phyloP scores from a whole-genome alignment of 2,329 filamentous ascomycete species.

The Knoxdaviesia capensis region DNA sequence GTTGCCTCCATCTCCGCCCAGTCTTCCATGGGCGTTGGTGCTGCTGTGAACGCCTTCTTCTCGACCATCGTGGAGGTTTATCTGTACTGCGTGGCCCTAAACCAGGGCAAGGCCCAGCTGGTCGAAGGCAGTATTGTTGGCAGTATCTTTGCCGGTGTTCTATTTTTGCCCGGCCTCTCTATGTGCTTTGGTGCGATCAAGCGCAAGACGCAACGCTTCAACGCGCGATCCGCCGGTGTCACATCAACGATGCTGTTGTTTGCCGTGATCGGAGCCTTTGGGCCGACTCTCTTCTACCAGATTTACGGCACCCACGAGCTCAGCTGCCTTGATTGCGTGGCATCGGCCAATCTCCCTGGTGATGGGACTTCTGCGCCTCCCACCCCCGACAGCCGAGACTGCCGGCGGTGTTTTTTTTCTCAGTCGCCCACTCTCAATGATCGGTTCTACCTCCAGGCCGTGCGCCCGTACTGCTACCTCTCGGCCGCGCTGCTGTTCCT shows the following conservation, averaged over 20 bases:
- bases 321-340: constrained; percentile 51
- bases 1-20: constrained; percentile 97
- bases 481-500: constrained; percentile 71
- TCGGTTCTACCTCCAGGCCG: constrained; percentile 74
- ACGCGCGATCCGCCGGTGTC: constrained; percentile 85
- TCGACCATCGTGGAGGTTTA: constrained; percentile 96
- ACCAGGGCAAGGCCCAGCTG: constrained; percentile 76
- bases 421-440: constrained; percentile 71
- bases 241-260: constrained; percentile 97
- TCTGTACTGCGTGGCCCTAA: constrained; percentile 85
- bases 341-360: constrained; percentile 17
- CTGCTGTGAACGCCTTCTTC: constrained; percentile 95
- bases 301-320: constrained; percentile 96
- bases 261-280: constrained; percentile 85
- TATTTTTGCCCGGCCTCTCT: constrained; percentile 83
- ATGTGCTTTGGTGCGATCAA: constrained; percentile 99
- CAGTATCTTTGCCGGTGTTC: constrained; percentile 90
- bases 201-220: constrained; percentile 95
- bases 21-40: constrained; percentile 93
- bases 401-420: constrained; percentile 82
- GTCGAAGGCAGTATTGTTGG: constrained; percentile 95
- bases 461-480: constrained; percentile 84
- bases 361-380: constrained; percentile 15
- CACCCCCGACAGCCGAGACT: constrained; percentile 34
- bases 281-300: constrained; percentile 92